Conservation (phyloP, 2,329 filamentous ascomycete genomes). For the Tolypocladium ophioglossoides region DNA sequence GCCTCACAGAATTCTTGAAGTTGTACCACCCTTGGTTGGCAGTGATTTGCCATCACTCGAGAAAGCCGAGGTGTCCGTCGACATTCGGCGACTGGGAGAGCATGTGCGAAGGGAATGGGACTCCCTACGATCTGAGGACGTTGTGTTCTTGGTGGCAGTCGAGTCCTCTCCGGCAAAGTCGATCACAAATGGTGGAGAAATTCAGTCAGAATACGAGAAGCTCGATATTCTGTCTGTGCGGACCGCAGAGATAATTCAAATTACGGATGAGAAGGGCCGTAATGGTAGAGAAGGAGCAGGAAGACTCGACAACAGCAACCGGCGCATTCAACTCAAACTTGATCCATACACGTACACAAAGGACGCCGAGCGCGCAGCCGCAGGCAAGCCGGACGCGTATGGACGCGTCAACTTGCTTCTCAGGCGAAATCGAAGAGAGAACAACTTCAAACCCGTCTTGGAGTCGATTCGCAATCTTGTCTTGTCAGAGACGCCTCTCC, state of each 20-base stretch:
- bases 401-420: constrained; percentile 77
- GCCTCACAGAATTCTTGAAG: constrained; percentile 58
- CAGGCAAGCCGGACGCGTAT: constrained; percentile 70
- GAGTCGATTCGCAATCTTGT: constrained; percentile 84
- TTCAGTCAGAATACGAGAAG: constrained; percentile 41
- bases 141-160: constrained; percentile 76
- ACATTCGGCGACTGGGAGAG: constrained; percentile 69
- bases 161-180: constrained; percentile 46
- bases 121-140: constrained; percentile 72
- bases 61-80: constrained; percentile 74
- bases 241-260: constrained; percentile 74
- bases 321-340: constrained; percentile 69
- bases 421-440: constrained; percentile 75
- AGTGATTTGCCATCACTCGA: constrained; percentile 75
- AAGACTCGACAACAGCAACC: constrained; percentile 55
- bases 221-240: constrained; percentile 62
- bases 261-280: constrained; percentile 76
- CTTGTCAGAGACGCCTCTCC: constrained; percentile 74
- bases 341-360: constrained; percentile 68
- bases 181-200: constrained; percentile 39
- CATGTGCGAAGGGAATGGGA: constrained; percentile 83
- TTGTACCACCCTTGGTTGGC: constrained; percentile 73
- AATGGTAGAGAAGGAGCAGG: constrained; percentile 51
- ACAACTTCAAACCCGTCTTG: constrained; percentile 92
- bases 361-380: constrained; percentile 56